These are phyloP conservation scores for Lotus japonicus DNA, from an alignment of 306 rosid genomes.

Conservation along the genomic window DNA sequence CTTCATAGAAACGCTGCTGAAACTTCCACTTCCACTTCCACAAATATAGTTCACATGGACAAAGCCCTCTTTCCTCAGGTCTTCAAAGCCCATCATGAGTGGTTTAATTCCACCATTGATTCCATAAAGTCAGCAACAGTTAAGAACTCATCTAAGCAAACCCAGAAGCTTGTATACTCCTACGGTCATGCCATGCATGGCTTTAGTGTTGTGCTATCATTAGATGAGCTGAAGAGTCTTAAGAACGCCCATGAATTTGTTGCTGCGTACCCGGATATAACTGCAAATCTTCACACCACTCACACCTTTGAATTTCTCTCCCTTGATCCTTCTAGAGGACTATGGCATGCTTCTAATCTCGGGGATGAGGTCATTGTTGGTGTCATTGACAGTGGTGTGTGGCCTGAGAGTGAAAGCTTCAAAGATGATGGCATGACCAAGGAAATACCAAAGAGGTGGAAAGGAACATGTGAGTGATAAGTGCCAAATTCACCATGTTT, in stretches of 20 bases:
- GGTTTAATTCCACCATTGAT: conserved; percentile 21
- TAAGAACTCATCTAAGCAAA: background rate
- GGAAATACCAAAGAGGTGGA: too few relatives aligned
- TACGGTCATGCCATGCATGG: conserved; percentile 24
- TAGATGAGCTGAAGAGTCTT: background rate
- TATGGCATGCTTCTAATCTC: conserved; percentile 21
- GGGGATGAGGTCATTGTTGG: conserved; percentile 25
- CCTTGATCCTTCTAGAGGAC: conserved; percentile 14
- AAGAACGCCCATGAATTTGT: conserved; percentile 18
- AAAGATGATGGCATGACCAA: too few relatives aligned
- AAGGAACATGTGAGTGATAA: too few relatives aligned
- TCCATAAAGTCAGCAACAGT: too few relatives aligned
- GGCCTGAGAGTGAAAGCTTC: background rate
- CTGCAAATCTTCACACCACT: conserved; percentile 23
- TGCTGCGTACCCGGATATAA: conserved; percentile 15
- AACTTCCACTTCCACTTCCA: too few relatives aligned
- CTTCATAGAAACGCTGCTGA: too few relatives aligned
- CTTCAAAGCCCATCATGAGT: conserved; percentile 15
- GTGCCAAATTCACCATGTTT: too few relatives aligned
- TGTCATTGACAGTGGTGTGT: conserved; percentile 22
- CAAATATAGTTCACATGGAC: conserved; percentile 15
- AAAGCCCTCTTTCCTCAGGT: conserved; percentile 15
- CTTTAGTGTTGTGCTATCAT: conserved; percentile 4
- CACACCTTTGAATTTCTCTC: conserved; percentile 28
- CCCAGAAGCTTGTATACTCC: background rate